Evolutionary conservation across 352 stramenopile genomes (phyloP), one percentile per base, ranked within the genome.

Genomic region (Aphanomyces euteiches): DNA sequence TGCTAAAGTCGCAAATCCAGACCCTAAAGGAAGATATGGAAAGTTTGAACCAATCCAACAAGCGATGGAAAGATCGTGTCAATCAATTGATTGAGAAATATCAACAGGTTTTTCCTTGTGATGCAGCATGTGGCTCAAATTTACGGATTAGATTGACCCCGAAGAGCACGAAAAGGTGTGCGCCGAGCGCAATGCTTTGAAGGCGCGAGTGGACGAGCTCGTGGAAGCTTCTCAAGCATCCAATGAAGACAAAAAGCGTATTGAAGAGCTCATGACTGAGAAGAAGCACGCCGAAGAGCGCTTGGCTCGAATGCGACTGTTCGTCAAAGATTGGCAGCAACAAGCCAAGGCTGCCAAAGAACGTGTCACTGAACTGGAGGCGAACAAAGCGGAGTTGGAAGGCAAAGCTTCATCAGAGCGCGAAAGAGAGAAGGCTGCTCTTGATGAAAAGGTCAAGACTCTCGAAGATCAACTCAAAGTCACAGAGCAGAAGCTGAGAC

Each of bases 61-160:
- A 82, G 69, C 77, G 81, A 39, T 93, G 85, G 85, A 93, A 93
- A 68, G 74, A 83, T 47, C 84, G 85, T 8, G 83, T 93, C n/a
- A 81, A 91, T 56, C 85, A 91, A 66, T 39, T 93, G 64, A 83
- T 91, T 19, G 85, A 93, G 61, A 93, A 93, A 71, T 91, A 91
- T 56, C 84, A 93, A 59, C 85, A 93, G 64, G 58, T 66, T 28
- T 0, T 28, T 28, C 28, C 28, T 28, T 28, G 28, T 28, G 28
- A 28, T 61, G 28, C 19, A n/a, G 13, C 13, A 19, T 61, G 56
- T 61, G 13, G 17, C 56, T n/a, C 56, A 37, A 48, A 53, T 61
- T 48, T 61, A 48, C 17, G n/a, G n/a, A 34, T n/a, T 58, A 66
- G 58, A 66, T 93, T 47, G 85, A 93, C 47, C 85, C 85, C 0